Evolutionary conservation across 768 basidiomycete species (phyloP).

Genomic region (Roridomyces roridus): DNA sequence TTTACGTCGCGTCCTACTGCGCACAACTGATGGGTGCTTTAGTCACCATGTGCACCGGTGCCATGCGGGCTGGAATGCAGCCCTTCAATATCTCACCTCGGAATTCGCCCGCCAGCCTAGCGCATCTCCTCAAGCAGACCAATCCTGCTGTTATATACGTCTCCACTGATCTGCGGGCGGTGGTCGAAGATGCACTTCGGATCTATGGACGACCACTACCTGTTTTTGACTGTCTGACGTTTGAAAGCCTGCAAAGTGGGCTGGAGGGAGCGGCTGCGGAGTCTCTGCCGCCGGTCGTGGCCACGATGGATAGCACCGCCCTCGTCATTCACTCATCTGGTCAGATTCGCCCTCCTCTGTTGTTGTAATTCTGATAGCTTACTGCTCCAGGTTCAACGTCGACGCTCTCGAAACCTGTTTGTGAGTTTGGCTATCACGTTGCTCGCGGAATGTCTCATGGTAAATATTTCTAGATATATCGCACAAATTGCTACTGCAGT

Average conservation of each 20-base stretch:
- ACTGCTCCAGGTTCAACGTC: slow-evolving; percentile 11
- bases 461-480: slow-evolving; percentile 13
- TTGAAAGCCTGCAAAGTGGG: background rate
- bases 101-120: slow-evolving; percentile 38
- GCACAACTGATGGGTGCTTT: background rate
- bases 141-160: slow-evolving; percentile 1
- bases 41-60: slow-evolving; percentile 18
- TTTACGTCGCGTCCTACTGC: too few relatives aligned
- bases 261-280: background rate
- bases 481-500: slow-evolving; percentile 9
- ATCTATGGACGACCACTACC: background rate
- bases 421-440: too few relatives aligned
- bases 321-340: slow-evolving; percentile 9
- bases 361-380: background rate
- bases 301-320: background rate
- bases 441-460: too few relatives aligned
- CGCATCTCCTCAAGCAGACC: slow-evolving; percentile 31
- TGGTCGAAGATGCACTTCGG: background rate
- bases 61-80: slow-evolving; percentile 23
- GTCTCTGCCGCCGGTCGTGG: background rate
- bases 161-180: background rate
- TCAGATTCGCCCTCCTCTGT: background rate
- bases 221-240: slow-evolving; percentile 2
- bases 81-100: slow-evolving; percentile 43
- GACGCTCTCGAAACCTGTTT: slow-evolving; percentile 10